These are phyloP conservation scores for Alternaria angustiovoidea DNA, from an alignment of 2,329 filamentous ascomycete species.

Conservation along the genomic window DNA sequence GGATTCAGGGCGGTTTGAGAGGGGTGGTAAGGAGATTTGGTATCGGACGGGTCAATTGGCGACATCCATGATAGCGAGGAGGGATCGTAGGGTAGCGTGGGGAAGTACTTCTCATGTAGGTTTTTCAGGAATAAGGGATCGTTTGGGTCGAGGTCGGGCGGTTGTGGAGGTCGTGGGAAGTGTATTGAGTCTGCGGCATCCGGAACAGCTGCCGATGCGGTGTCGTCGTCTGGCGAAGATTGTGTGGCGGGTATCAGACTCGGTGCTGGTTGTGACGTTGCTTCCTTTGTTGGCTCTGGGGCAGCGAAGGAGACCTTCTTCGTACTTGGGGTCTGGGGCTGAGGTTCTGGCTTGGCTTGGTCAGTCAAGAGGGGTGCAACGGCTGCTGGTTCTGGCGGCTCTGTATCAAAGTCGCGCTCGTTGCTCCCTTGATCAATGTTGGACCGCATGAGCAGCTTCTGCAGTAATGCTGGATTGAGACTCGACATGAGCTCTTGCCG, in stretches of 20 bases:
- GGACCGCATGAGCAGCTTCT: conserved; percentile 77
- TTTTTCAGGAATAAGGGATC: conserved; percentile 84
- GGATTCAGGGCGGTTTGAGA: conserved; percentile 74
- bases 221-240: conserved; percentile 1
- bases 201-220: conserved; percentile 55
- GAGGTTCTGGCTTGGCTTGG: conserved; percentile 16
- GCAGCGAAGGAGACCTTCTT: conserved; percentile 50
- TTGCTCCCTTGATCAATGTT: conserved; percentile 73
- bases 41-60: conserved; percentile 68
- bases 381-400: conserved; percentile 9
- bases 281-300: conserved; percentile 19
- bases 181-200: conserved; percentile 65
- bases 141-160: conserved; percentile 80
- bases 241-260: conserved; percentile 2
- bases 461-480: conserved; percentile 77
- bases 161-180: conserved; percentile 65
- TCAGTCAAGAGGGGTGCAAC: conserved; percentile 19
- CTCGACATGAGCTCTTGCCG: conserved; percentile 80
- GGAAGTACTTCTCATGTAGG: conserved; percentile 93
- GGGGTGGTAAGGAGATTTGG: conserved; percentile 81
- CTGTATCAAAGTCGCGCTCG: conserved; percentile 47
- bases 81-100: conserved; percentile 83
- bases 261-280: conserved; percentile 3
- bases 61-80: conserved; percentile 91
- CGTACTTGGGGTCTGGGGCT: conserved; percentile 16